A percentile compares a stretch with the other conserved stretches of the same genome.
Conservation (phyloP, 2,329 filamentous ascomycete genomes). For the Pyrenochaeta sp. region DNA sequence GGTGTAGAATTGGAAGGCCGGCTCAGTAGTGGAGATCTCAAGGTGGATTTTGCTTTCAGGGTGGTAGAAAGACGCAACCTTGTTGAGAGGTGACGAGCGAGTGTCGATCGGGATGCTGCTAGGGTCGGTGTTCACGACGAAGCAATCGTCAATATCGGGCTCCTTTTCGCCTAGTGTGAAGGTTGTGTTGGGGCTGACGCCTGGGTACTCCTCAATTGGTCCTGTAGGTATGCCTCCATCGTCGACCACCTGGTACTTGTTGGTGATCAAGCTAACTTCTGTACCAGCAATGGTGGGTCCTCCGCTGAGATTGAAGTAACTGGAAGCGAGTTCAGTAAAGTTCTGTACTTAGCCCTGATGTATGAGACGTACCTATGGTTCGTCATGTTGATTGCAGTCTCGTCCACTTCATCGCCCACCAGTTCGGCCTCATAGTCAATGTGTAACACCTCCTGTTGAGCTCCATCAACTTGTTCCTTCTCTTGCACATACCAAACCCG, state of each 20-base stretch:
- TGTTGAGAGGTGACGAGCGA: slow-evolving; percentile 65
- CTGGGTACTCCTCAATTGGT: slow-evolving; percentile 69
- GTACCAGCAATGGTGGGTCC: slow-evolving; percentile 69
- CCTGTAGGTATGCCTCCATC: slow-evolving; percentile 76
- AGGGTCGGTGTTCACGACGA: slow-evolving; percentile 75
- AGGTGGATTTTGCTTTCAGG: slow-evolving; percentile 78
- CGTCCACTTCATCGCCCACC: slow-evolving; percentile 75
- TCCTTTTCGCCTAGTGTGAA: slow-evolving; percentile 77
- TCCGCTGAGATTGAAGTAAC: slow-evolving; percentile 73
- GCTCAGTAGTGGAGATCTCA: slow-evolving; percentile 90
- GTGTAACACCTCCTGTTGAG: slow-evolving; percentile 74
- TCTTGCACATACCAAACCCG: slow-evolving; percentile 81
- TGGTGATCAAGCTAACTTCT: slow-evolving; percentile 65
- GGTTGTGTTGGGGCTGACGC: slow-evolving; percentile 69
- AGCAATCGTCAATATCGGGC: slow-evolving; percentile 90
- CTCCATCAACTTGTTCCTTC: slow-evolving; percentile 69
- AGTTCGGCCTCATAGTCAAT: slow-evolving; percentile 92
- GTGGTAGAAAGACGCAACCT: slow-evolving; percentile 77
- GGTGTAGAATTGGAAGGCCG: slow-evolving; percentile 96
- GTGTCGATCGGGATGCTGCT: slow-evolving; percentile 61
- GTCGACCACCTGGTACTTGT: slow-evolving; percentile 77
- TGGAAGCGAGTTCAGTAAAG: slow-evolving; percentile 35
- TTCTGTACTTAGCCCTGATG: neutral
- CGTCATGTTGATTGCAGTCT: slow-evolving; percentile 91
- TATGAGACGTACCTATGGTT: slow-evolving; percentile 80